Evolutionary conservation across 2,329 filamentous ascomycete species (phyloP), one percentile per base, ranked within the genome.

Genomic region (Hypoxylon sp.): DNA sequence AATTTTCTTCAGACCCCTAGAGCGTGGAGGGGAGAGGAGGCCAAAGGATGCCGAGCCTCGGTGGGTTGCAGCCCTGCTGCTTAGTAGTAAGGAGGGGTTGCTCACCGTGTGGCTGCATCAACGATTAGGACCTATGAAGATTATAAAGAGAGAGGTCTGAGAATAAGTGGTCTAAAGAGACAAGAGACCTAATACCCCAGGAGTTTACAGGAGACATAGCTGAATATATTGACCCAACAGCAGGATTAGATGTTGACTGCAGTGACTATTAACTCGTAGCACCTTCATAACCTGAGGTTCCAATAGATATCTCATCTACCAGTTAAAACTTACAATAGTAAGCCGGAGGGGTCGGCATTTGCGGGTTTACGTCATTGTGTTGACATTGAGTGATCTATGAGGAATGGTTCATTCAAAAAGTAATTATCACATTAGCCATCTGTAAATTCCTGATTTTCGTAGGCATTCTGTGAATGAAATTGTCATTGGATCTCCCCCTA

Each of bases 181-280:
- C 28, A 53, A 55, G 13, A 28, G 57, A 34, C 57, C 51, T 23
- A 38, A 64, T 65, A 62, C 57, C 57, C 51, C 50, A 45, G 28
- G 50, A 51, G 55, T 61, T 45, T 49, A 57, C 11, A 23, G 30
- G 38, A 49, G 66, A 66, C 17, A 56, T 55, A 55, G 63, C 63
- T 63, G 55, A 69, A 61, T 67, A 61, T 41, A 68, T 36, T 50
- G 60, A 61, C 61, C 41, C 38, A 25, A 21, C 30, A 51, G 50
- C 49, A 48, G 25, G 32, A 28, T 7, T 36, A 10, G 10, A 19
- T 9, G 7, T 17, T 58, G 38, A 43, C 17, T 43, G 17, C 19
- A 19, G 9, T 14, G 32, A 49, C 41, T 36, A 25, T 23, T 28
- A 14, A 49, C 43, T 48, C 38, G 30, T 53, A 25, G 7, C 21